Evolutionary conservation across 2,329 filamentous ascomycete genomes (phyloP).

Genomic region (Trichoderma pleuroti): DNA sequence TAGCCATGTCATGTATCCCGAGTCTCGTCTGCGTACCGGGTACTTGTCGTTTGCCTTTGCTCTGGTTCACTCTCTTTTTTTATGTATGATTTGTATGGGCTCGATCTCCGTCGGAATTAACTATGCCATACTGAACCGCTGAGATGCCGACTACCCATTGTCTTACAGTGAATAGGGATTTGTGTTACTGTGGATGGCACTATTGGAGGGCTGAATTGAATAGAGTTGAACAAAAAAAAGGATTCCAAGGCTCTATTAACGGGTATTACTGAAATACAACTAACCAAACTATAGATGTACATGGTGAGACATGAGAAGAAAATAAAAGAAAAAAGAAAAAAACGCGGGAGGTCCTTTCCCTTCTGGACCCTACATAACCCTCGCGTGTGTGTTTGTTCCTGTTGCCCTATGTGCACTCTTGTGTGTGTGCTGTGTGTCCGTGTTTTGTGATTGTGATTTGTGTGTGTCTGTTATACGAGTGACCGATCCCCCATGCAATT

Average conservation of each 20-base stretch:
- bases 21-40: neutral
- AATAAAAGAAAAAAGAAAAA: neutral
- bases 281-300: neutral
- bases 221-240: neutral
- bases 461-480: neutral
- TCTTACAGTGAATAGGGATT: neutral
- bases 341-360: neutral
- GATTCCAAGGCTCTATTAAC: neutral
- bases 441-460: neutral
- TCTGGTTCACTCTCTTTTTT: neutral
- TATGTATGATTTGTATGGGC: neutral
- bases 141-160: neutral
- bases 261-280: neutral
- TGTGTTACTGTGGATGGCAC: neutral
- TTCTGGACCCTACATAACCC: neutral
- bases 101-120: slow-evolving; percentile 1
- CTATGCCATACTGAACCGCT: neutral
- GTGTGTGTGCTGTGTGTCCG: neutral
- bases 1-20: neutral
- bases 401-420: neutral
- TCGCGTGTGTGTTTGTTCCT: neutral
- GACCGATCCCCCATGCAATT: slow-evolving; percentile 8
- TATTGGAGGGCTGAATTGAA: neutral
- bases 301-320: neutral
- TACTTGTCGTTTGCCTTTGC: neutral